Conservation (phyloP, 768 basidiomycete genomes). For the Imleria badia region DNA sequence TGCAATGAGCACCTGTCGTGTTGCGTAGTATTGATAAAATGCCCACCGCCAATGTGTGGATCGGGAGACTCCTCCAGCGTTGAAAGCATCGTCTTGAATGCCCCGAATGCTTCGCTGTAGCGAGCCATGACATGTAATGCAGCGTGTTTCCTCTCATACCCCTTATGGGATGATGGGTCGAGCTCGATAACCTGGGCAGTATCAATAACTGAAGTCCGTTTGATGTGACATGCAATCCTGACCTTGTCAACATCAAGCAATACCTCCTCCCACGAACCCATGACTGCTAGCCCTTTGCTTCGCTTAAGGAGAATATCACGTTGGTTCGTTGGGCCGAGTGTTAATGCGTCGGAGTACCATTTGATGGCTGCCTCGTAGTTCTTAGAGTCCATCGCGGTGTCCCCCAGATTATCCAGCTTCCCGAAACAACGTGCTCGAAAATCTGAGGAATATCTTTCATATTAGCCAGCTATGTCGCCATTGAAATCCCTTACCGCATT, state of each 20-base stretch:
- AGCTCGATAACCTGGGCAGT: too few relatives aligned
- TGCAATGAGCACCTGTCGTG: background rate
- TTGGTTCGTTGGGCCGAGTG: background rate
- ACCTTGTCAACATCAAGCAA: background rate
- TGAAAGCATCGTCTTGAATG: too few relatives aligned
- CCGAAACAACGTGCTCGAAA: background rate
- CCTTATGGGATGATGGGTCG: too few relatives aligned
- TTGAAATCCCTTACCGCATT: background rate
- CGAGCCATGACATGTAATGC: too few relatives aligned
- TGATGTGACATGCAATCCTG: too few relatives aligned
- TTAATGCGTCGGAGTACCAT: background rate
- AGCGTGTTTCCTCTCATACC: too few relatives aligned
- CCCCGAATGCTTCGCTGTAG: too few relatives aligned
- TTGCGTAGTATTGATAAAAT: too few relatives aligned
- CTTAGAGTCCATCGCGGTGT: background rate
- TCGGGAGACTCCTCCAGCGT: too few relatives aligned
- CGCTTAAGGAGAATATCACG: background rate
- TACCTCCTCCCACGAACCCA: background rate
- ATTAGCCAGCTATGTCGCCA: background rate
- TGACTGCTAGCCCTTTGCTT: background rate
- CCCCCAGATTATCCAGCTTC: background rate
- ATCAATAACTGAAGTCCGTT: too few relatives aligned
- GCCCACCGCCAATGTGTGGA: too few relatives aligned
- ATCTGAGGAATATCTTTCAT: background rate
- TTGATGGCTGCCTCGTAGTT: background rate